Evolutionary conservation across 2,329 filamentous ascomycete genomes (phyloP).

Genomic region (Aspergillus chevalieri): DNA sequence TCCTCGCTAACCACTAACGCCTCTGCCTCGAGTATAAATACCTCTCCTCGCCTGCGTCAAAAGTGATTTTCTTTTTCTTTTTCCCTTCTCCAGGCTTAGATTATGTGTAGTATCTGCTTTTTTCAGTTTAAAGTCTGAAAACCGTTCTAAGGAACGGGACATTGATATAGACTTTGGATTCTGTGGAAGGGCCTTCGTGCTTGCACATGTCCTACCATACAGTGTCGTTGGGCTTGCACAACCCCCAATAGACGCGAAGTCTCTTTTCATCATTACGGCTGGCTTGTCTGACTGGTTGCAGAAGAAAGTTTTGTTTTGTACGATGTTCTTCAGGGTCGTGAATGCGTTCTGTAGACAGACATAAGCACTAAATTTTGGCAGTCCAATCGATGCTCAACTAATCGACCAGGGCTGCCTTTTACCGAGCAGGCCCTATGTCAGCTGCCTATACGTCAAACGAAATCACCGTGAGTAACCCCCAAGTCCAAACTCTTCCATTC

Average conservation of each 20-base stretch:
- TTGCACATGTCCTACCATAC: conserved; percentile 62
- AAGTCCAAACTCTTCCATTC: no score
- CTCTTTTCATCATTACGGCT: conserved; percentile 56
- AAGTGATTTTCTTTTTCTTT: conserved; percentile 26
- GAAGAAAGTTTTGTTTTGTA: conserved; percentile 41
- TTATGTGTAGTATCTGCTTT: conserved; percentile 96
- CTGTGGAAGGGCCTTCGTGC: conserved; percentile 57
- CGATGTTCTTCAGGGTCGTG: neutral
- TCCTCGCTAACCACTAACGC: no score
- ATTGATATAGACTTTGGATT: conserved; percentile 70
- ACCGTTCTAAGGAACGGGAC: conserved; percentile 62
- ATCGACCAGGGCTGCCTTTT: no score
- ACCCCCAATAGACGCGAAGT: conserved; percentile 63
- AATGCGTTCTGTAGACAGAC: no score
- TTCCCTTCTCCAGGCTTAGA: conserved; percentile 60
- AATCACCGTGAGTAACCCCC: no score
- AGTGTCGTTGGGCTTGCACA: conserved; percentile 74
- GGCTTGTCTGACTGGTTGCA: conserved; percentile 50
- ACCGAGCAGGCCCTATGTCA: no score
- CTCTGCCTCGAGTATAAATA: conserved; percentile 26
- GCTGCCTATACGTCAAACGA: no score
- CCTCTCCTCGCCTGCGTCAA: neutral
- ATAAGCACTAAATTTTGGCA: no score
- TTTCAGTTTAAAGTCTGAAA: conserved; percentile 97
- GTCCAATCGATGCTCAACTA: no score